Evolutionary conservation across 768 basidiomycete genomes (phyloP).

Genomic region (Fistulinella prunicolor): DNA sequence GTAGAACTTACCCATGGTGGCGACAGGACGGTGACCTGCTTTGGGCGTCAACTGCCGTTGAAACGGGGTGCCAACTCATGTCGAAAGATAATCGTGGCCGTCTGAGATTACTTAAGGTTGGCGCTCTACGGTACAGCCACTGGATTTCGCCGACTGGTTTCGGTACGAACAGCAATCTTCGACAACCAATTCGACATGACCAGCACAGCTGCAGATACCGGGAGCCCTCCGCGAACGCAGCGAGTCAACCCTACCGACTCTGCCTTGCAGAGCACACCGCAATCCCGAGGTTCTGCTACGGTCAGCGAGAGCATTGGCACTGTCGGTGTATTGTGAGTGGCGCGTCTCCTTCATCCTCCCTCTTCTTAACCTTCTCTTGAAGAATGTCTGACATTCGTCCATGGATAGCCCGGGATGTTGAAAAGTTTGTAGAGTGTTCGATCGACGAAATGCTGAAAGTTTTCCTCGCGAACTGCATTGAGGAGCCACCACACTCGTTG

Average conservation of each 20-base stretch:
- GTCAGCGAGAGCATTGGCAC: neutral
- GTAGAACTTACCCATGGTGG: conserved; percentile 53
- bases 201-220: too few species aligned
- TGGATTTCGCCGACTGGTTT: too few species aligned
- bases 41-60: neutral
- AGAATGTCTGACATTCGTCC: neutral
- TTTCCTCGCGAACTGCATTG: neutral
- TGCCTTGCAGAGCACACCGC: neutral
- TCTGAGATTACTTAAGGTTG: too few species aligned
- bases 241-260: neutral
- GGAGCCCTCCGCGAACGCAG: too few species aligned
- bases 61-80: too few species aligned
- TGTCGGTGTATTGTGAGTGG: neutral
- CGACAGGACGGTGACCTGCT: neutral
- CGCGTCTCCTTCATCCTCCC: neutral
- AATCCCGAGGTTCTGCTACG: neutral
- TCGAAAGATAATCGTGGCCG: too few species aligned
- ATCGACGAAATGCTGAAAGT: neutral
- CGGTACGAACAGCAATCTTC: too few species aligned
- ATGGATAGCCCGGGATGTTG: neutral
- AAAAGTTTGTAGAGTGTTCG: neutral
- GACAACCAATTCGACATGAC: too few species aligned
- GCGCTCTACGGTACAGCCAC: too few species aligned
- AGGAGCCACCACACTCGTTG: neutral
- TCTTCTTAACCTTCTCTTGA: neutral